Base-by-base conservation (phyloP, 1,284 basidiomycete species). In the Pyrrhoderma noxium region DNA sequence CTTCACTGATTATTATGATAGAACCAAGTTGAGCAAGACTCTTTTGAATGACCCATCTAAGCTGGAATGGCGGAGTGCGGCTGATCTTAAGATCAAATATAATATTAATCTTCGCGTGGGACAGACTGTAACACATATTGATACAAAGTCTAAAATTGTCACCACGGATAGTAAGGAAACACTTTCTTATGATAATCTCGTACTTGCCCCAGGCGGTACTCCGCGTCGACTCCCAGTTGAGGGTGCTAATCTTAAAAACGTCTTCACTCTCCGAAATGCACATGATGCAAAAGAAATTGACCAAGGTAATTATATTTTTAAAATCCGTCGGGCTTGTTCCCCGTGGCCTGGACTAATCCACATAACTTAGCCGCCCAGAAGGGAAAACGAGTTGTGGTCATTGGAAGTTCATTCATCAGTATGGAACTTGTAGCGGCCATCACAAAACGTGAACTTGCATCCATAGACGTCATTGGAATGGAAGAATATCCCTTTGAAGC, bases 401-500 rank as follows among this genome's bases (percentile, higher is more conserved):
- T 96, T 57, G 93, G 93, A 1, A 88, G 85, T 31, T 90, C 87
- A 16, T 97, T 96, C 70, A 98, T 98, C 62, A 85, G 89, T 49
- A 91, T 97, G 87, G 93, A 98, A 66, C 73, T 92, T 8, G 90
- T 91, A 3, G 77, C 75, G 13, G 88, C 90, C 0, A 70, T 91
- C 0, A 64, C 80, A 3, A 85, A 85, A 62, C 83, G 85, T 52
- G 87, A 85, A 67, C 79, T 88, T 14, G 82, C 80, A 31, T 82
- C 82, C 23, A 81, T 90, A 50, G 79, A 89, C 55, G 84, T 95
- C 48, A 79, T 97, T 49, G 92, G 93, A 0, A 86, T 86, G 81
- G 89, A 91, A 59, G 77, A 84, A 52, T 77, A 80, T 51, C 93
- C 93, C 0, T 93, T 96, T 62, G 81, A 93, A 64, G 66, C 70